Evolutionary conservation across 2,329 filamentous ascomycete genomes (phyloP), one percentile per base, ranked within the genome.

Genomic region (Aureobasidium sp.): DNA sequence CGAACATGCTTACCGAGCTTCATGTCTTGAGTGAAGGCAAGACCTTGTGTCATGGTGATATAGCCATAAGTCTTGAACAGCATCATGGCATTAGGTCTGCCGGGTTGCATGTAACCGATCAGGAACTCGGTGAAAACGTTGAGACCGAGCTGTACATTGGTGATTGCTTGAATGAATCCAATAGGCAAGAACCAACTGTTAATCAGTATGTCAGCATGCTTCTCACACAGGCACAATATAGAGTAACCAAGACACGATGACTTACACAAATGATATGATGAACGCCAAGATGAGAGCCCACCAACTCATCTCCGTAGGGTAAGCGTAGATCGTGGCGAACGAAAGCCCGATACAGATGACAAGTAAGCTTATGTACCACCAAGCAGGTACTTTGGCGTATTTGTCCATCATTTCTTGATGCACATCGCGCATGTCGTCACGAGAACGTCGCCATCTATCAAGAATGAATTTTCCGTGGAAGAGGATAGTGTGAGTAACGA

Each of bases 391-490:
- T 72, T 95, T 90, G 64, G 87, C 83, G 71, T 95, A 95, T 63
- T 85, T 82, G 70, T 80, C 84, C 90, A 95, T 95, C 37, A 95
- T 79, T 5, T 89, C 85, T 70, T 88, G 89, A 72, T 95, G 90
- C 2, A 95, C 86, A 71, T 95, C 90, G 69, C 94, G 89, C 44
- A 65, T 25, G 15, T 64, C 63, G 17, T 47, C 45, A 41, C 65
- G 58, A 1, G 60, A 39, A n/a, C 70, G 81, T 67, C 82, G 86
- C 82, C 89, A 91, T 67, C 92, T 89, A 44, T 79, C 84, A 84
- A 84, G 87, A 22, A 95, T 93, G 70, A 94, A 90, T 67, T 82
- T 84, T 15, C 91, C 90, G 69, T 95, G 90, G 89, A 90, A 94
- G 70, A 90, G 89, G 25, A 83, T 78, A 0, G 90, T 95, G 71